Conservation (phyloP, 805 yeast genomes). For the Candida cerambycidarum region DNA sequence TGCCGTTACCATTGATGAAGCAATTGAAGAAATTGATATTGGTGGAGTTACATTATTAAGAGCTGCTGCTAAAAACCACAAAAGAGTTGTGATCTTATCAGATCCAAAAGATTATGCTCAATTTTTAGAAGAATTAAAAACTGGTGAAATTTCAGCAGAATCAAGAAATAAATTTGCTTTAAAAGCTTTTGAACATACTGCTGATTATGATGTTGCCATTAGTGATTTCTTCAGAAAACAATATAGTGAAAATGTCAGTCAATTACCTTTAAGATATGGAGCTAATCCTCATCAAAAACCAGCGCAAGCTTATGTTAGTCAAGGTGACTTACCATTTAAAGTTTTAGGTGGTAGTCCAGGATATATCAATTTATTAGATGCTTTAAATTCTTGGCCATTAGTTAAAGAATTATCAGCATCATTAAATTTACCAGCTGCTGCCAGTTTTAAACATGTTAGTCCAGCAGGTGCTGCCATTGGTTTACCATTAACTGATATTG, state of each 20-base stretch:
- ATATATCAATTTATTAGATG: constrained; percentile 94
- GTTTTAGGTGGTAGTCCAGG: constrained; percentile 96
- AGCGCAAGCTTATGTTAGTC: constrained; percentile 90
- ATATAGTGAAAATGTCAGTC: constrained; percentile 85
- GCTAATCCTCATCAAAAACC: constrained; percentile 99
- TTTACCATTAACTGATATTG: constrained; percentile 83
- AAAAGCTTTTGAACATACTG: constrained; percentile 98
- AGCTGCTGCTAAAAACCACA: constrained; percentile 98
- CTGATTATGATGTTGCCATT: constrained; percentile 94
- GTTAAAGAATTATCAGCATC: constrained; percentile 96
- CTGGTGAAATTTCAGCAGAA: constrained; percentile 69
- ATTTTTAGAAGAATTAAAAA: constrained; percentile 76
- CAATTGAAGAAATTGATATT: constrained; percentile 97
- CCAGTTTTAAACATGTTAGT: constrained; percentile 97
- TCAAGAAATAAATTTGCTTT: constrained; percentile 84
- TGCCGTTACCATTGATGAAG: constrained; percentile 94
- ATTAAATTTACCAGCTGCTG: constrained; percentile 95
- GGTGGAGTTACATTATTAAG: constrained; percentile 95
- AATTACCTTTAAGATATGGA: constrained; percentile 95
- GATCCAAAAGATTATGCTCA: constrained; percentile 92
- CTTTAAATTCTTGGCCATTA: constrained; percentile 97
- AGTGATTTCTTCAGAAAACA: constrained; percentile 97
- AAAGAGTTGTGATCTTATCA: constrained; percentile 91
- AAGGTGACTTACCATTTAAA: constrained; percentile 90
- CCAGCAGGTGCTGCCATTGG: constrained; percentile 99